Evolutionary conservation across 257 asterid genomes (phyloP), one percentile per base, ranked within the genome.

Genomic region (Thymus mandschuricus): DNA sequence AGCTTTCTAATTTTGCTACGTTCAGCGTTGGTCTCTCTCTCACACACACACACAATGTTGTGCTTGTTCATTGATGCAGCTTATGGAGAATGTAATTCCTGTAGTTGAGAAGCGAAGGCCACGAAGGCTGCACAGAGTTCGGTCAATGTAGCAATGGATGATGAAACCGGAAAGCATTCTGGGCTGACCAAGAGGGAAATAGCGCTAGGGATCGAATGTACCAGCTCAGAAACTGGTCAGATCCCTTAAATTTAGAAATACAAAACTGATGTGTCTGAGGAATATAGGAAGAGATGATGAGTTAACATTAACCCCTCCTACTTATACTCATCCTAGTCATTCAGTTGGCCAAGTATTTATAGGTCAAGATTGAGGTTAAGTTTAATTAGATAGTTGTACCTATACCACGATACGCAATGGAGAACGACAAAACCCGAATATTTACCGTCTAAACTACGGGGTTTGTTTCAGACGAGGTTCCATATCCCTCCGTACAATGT

Each of bases 11-110:
- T 60, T 60, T 46, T 52, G 10, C 34, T 41, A 38, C 21, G 66
- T 40, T 51, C 45, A 11, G 21, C 62, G 46, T 35, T 21, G 34
- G 30, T 34, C 38, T 34, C 38, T 34, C 38, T 34, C 38, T 34
- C 38, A 3, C 4, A 10, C 50, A 45, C 50, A 29, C 8, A 31
- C 28, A 6, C 12, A 3, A 21, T 8, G 35, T 15, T 10, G 40
- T 63, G 35, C 48, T 52, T 66, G 43, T 63, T 46, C 55, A 27
- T 61, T 69, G 38, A 6, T 78, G 79, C 88, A 92, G 98, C 86
- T 92, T 54, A 84, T 86, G 86, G 92, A 88, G 86, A 87, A 87
- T 43, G 87, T 92, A 73, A 87, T 92, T 69, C 96, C 98, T 31
- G 83, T 90, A 59, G 85, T 76, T 74, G 96, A 88, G 84, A 88